A percentile compares a stretch with the other conserved stretches of the same genome.
Conservation (phyloP, 2,329 filamentous ascomycete species). For the Fragosphaeria purpurea region DNA sequence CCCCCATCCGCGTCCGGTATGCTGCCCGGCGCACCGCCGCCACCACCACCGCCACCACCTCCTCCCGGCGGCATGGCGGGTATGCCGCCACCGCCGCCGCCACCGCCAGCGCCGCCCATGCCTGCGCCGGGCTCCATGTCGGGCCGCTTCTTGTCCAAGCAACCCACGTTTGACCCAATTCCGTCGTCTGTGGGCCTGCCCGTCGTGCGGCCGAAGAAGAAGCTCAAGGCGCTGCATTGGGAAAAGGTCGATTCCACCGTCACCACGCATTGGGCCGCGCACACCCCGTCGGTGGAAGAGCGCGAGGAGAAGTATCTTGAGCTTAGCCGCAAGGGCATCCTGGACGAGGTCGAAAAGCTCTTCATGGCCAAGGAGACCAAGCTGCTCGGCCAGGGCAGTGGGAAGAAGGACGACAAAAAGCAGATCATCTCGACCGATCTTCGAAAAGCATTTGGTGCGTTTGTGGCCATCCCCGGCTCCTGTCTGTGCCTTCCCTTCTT, state of each 20-base stretch:
- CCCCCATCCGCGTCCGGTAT: conserved; percentile 25
- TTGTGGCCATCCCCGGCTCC: background rate
- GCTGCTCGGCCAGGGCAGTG: conserved; percentile 58
- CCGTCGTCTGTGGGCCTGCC: conserved; percentile 58
- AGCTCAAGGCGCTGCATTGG: conserved; percentile 98
- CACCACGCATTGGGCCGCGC: conserved; percentile 84
- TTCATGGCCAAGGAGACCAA: conserved; percentile 98
- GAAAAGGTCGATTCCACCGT: conserved; percentile 93
- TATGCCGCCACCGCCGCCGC: conserved; percentile 26
- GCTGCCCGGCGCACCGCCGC: conserved; percentile 22
- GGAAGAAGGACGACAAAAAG: conserved; percentile 91
- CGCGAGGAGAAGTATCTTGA: conserved; percentile 95
- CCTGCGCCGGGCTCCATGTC: conserved; percentile 56
- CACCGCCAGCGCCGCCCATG: conserved; percentile 31
- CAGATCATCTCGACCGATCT: conserved; percentile 89
- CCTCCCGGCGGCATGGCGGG: conserved; percentile 25
- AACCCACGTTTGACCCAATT: conserved; percentile 40
- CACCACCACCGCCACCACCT: conserved; percentile 27
- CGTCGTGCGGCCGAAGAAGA: conserved; percentile 90
- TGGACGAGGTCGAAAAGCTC: conserved; percentile 94
- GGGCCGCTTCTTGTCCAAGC: conserved; percentile 65
- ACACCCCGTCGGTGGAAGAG: conserved; percentile 74
- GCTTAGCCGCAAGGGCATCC: conserved; percentile 83
- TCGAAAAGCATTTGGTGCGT: conserved; percentile 70
- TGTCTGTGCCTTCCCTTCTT: background rate